Conservation (phyloP, 257 asterid genomes). For the Capsicum baccatum region DNA sequence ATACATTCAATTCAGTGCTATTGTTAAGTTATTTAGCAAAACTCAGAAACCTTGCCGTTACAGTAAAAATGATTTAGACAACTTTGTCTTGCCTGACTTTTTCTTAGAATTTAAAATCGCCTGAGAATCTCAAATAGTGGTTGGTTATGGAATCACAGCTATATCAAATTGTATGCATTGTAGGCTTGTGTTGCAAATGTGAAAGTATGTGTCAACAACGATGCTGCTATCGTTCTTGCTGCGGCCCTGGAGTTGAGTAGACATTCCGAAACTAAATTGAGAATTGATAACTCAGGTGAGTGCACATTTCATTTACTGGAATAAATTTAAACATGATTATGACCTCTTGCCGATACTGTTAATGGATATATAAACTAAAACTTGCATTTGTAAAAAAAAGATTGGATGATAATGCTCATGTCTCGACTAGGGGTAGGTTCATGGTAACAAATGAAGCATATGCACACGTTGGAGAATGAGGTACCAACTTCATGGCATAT, state of each 20-base stretch:
- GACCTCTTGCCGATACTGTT: neutral
- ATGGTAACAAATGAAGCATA: neutral
- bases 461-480: neutral
- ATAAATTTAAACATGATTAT: constrained; percentile 23
- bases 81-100: neutral
- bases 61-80: constrained; percentile 11
- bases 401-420: neutral
- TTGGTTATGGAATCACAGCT: constrained; percentile 18
- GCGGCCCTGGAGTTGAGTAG: constrained; percentile 68
- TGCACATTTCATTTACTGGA: neutral
- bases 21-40: neutral
- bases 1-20: no score
- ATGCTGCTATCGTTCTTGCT: constrained; percentile 71
- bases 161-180: constrained; percentile 23
- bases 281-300: constrained; percentile 67
- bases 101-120: constrained; percentile 14
- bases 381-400: constrained; percentile 1
- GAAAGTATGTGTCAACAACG: constrained; percentile 53
- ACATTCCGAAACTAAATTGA: constrained; percentile 49
- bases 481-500: constrained; percentile 23
- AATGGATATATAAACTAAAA: constrained; percentile 15
- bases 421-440: neutral
- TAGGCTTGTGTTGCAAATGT: constrained; percentile 77
- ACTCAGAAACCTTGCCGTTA: neutral
- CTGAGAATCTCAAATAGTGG: neutral